Conservation (phyloP, 78 protist genomes). For the Dictyostelium intermedium region DNA sequence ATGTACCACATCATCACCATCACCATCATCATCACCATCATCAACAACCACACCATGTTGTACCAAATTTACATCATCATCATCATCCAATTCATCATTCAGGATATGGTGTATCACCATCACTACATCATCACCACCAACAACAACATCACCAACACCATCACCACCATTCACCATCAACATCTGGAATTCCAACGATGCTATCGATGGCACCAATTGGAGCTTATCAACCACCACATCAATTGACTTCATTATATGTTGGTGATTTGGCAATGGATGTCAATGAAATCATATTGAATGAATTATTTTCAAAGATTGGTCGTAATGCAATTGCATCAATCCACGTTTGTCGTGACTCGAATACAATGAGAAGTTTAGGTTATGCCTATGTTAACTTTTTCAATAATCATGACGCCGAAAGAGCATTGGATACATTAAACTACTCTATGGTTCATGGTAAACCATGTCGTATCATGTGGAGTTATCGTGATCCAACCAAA, state of each 20-base stretch:
- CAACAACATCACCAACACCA: neutral
- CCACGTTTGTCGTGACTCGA: conserved; percentile 96
- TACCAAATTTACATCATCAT: neutral
- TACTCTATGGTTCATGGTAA: conserved; percentile 88
- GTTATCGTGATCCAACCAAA: conserved; percentile 96
- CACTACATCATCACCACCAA: neutral
- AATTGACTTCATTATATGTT: conserved; percentile 80
- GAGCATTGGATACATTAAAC: conserved; percentile 97
- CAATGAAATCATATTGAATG: conserved; percentile 92
- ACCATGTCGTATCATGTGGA: conserved; percentile 98
- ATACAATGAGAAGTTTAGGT: conserved; percentile 94
- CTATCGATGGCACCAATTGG: neutral
- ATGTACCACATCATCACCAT: neutral
- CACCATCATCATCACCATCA: neutral
- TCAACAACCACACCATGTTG: neutral
- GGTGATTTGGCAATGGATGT: conserved; percentile 88
- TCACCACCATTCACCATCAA: neutral
- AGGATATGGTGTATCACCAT: neutral
- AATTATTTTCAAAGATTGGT: conserved; percentile 94
- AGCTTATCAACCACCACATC: neutral
- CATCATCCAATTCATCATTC: neutral
- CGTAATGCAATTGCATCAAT: conserved; percentile 90
- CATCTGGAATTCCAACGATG: neutral
- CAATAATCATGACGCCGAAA: conserved; percentile 91
- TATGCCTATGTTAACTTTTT: conserved; percentile 99